Evolutionary conservation across 208 protist genomes (phyloP).

Genomic region (Phytomonas francai): DNA sequence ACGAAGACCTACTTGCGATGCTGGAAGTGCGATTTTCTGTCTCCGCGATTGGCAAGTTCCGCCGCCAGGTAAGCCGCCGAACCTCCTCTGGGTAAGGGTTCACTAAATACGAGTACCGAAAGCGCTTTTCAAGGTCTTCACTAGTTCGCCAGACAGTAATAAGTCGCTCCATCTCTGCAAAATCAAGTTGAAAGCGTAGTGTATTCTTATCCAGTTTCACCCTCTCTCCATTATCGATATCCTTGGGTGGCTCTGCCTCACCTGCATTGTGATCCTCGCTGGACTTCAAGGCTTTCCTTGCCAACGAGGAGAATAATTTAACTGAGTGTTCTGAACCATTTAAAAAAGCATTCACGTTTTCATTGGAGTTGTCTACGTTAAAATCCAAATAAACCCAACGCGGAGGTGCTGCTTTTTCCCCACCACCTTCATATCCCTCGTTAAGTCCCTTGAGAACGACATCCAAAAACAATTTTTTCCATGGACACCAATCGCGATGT

Average conservation of each 20-base stretch:
- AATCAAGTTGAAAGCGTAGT: constrained; percentile 14
- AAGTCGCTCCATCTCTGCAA: constrained; percentile 19
- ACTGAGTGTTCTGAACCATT: neutral
- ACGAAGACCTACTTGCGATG: neutral
- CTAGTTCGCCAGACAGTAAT: constrained; percentile 27
- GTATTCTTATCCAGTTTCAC: neutral
- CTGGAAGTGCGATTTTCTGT: neutral
- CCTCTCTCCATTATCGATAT: neutral
- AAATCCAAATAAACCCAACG: neutral
- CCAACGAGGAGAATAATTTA: neutral
- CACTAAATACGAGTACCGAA: constrained; percentile 13
- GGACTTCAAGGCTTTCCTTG: neutral
- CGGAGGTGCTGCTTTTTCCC: neutral
- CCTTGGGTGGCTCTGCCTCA: neutral
- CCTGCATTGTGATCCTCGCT: neutral
- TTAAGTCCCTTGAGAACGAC: neutral
- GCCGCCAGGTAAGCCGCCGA: neutral
- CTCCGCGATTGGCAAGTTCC: neutral
- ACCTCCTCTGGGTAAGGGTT: constrained; percentile 10
- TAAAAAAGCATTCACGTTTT: neutral
- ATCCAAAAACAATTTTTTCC: constrained; percentile 6
- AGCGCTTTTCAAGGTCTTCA: constrained; percentile 15
- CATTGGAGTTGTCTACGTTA: neutral
- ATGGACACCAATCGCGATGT: constrained; percentile 10
- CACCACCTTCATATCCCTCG: neutral